Percentiles rank a stretch among this genome's conserved stretches.
Evolutionary conservation across 2,329 filamentous ascomycete genomes (phyloP).

Genomic region (Trichoderma sp.): DNA sequence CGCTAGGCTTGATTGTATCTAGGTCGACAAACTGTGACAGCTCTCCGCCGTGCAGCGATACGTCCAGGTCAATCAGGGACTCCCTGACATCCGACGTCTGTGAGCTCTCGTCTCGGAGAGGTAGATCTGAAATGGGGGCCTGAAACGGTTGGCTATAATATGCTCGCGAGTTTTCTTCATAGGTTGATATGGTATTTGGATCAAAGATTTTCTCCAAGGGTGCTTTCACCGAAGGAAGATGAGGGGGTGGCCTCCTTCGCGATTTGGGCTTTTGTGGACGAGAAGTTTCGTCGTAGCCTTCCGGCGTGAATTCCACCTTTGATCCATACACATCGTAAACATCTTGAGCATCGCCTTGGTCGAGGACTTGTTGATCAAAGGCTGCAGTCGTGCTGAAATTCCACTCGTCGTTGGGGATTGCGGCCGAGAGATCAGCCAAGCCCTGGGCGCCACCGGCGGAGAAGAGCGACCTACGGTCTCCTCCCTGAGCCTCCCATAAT

Average conservation of each 20-base stretch:
- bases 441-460: slow-evolving; percentile 57
- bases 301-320: slow-evolving; percentile 51
- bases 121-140: slow-evolving; percentile 51
- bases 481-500: slow-evolving; percentile 71
- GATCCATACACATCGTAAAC: slow-evolving; percentile 60
- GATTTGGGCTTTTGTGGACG: slow-evolving; percentile 52
- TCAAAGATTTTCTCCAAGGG: slow-evolving; percentile 65
- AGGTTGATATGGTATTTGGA: slow-evolving; percentile 61
- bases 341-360: slow-evolving; percentile 53
- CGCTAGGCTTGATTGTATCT: slow-evolving; percentile 55
- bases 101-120: slow-evolving; percentile 54
- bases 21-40: slow-evolving; percentile 59
- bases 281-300: slow-evolving; percentile 42
- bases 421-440: slow-evolving; percentile 43
- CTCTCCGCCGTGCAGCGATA: slow-evolving; percentile 53
- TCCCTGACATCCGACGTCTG: slow-evolving; percentile 52
- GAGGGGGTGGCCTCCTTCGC: slow-evolving; percentile 56
- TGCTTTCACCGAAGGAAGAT: slow-evolving; percentile 54
- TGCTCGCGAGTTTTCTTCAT: slow-evolving; percentile 59
- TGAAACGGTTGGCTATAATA: slow-evolving; percentile 54
- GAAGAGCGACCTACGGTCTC: slow-evolving; percentile 64
- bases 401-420: slow-evolving; percentile 58
- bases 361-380: slow-evolving; percentile 58
- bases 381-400: slow-evolving; percentile 64
- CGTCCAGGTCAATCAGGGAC: slow-evolving; percentile 63